Percentiles rank a stretch among this genome's conserved stretches.
Evolutionary conservation across 371 early-diverging fungal genomes (phyloP).

Genomic region (Mucor circinelloides): DNA sequence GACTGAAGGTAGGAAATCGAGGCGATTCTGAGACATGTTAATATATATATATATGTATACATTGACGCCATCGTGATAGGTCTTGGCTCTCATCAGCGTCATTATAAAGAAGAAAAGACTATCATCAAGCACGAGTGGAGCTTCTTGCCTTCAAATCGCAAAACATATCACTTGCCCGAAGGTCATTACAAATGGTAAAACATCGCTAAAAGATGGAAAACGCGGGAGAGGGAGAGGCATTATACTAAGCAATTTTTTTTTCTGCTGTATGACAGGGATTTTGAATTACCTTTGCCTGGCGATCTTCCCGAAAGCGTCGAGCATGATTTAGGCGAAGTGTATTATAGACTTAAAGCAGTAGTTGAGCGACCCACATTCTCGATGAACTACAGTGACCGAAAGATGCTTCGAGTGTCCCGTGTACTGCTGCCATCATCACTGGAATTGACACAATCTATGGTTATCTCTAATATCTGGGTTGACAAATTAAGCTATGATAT

Average conservation of each 20-base stretch:
- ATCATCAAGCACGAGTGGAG: conserved; percentile 53
- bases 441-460: conserved; percentile 41
- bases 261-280: conserved; percentile 36
- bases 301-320: conserved; percentile 49
- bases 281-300: conserved; percentile 56
- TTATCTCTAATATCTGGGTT: conserved; percentile 47
- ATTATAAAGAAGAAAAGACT: conserved; percentile 43
- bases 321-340: conserved; percentile 41
- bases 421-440: conserved; percentile 38
- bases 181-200: conserved; percentile 51
- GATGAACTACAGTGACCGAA: conserved; percentile 36
- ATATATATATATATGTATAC: no score
- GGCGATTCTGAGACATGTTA: not conserved
- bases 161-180: conserved; percentile 39
- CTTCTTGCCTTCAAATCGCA: conserved; percentile 39
- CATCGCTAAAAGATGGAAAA: not conserved
- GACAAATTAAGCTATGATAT: conserved; percentile 51
- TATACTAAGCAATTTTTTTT: not conserved
- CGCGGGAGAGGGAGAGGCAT: not conserved
- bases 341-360: conserved; percentile 43
- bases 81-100: conserved; percentile 48
- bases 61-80: conserved; percentile 15
- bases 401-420: conserved; percentile 32
- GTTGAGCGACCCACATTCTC: conserved; percentile 52
- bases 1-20: conserved; percentile 42